Base-by-base conservation (phyloP, 768 basidiomycete species). In the Naganishia vaughanmartiniae region DNA sequence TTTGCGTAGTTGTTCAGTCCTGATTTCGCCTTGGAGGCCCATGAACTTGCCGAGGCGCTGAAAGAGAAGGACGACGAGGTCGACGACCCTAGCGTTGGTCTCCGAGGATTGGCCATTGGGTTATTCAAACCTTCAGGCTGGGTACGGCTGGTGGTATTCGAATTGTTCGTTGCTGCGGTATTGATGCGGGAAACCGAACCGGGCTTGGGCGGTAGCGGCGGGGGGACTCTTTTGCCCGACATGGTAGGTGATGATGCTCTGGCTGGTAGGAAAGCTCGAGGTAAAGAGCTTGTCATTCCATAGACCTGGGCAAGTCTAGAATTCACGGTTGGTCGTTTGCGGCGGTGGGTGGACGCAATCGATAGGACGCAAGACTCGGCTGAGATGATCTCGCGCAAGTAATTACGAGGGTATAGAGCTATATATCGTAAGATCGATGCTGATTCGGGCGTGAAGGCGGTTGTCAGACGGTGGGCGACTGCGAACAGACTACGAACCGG, bases 11-110 rank as follows among this genome's bases (percentile, higher is more conserved):
- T 57, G 68, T 69, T 58, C 4, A 58, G 39, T 45, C 39, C 46
- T 0, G 56, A 60, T 54, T 63, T 69, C 14, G 68, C 68, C 28
- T 69, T 69, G 21, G 68, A 69, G 24, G 56, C 56, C 60, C 36
- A 63, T 45, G 60, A 63, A 26, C 60, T 63, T 17, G 60, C 60
- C 26, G 60, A 63, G 4, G 60, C 60, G 21, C 36, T 45, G 31
- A 69, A 60, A 4, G 24, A 30, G 21, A 55, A 58, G 17, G 68
- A 63, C 12, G 46, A 60, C 39, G 68, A 60, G 15, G 68, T 19
- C 9, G 57, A 0, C 1, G 68, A 48, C 0, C 39, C 28, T 42
- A 54, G 33, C 31, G 54, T 31, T 24, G 68, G 68, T 17, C 60
- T 34, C 28, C 60, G 60, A 19, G 57, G 33, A 21, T 34, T 58